Evolutionary conservation across 192 early-diverging fungal genomes (phyloP).

Genomic region (Gonapodya prolifera): DNA sequence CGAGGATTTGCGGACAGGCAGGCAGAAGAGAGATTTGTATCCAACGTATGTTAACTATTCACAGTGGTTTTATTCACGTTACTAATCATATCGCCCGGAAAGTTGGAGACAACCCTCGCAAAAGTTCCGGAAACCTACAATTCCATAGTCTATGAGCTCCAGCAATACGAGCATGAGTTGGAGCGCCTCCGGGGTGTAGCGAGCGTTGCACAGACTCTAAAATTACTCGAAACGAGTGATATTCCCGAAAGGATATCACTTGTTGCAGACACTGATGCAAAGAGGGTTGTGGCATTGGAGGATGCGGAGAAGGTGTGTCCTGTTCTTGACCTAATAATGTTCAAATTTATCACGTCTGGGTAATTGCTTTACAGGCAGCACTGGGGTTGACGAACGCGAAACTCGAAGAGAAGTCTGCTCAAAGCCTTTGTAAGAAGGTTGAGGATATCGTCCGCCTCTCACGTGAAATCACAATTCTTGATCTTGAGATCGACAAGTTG

Average conservation of each 20-base stretch:
- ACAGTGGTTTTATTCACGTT: too few species aligned
- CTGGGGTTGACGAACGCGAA: constrained; percentile 11
- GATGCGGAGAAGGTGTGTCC: neutral
- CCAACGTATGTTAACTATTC: neutral
- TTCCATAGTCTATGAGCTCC: neutral
- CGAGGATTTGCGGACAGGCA: constrained; percentile 49
- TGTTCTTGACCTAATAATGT: neutral
- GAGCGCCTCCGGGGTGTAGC: neutral
- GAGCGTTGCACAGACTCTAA: neutral
- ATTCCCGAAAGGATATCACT: neutral
- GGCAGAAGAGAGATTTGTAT: constrained; percentile 24
- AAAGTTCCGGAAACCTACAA: constrained; percentile 17
- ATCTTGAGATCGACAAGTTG: constrained; percentile 30
- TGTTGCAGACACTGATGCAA: neutral
- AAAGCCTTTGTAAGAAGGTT: constrained; percentile 19
- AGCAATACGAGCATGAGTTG: constrained; percentile 5
- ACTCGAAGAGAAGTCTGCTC: constrained; percentile 11
- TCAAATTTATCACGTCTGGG: neutral
- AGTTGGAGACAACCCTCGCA: constrained; percentile 20
- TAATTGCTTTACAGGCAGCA: constrained; percentile 11
- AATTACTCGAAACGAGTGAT: neutral
- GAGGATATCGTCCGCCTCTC: constrained; percentile 22
- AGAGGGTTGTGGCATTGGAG: neutral
- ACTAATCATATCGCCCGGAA: too few species aligned
- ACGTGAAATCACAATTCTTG: constrained; percentile 22